phyloP scores from a whole-genome alignment of 2,329 filamentous ascomycete genomes.

The Fusarium coicis region DNA sequence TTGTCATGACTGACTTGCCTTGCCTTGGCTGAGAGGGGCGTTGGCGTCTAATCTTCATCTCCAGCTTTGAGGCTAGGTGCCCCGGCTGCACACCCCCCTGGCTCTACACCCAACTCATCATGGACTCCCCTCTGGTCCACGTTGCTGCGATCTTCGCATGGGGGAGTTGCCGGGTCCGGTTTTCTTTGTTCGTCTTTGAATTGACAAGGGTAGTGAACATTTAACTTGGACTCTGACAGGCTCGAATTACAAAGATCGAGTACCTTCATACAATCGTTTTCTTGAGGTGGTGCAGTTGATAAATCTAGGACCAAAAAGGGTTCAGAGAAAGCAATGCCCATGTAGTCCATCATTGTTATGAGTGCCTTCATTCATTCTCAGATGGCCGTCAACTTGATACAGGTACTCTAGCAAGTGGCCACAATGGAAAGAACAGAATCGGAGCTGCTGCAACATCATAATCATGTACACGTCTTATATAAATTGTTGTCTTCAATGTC shows the following conservation, averaged over 20 bases:
- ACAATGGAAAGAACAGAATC: background rate
- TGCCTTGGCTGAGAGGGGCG: constrained; percentile 29
- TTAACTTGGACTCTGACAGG: constrained; percentile 7
- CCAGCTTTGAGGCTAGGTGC: constrained; percentile 23
- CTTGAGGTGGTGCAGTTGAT: background rate
- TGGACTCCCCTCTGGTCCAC: constrained; percentile 32
- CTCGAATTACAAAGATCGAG: background rate
- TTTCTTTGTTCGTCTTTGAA: constrained; percentile 29
- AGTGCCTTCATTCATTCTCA: background rate
- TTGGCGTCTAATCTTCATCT: constrained; percentile 36
- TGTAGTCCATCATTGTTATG: background rate
- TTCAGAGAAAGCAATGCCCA: background rate
- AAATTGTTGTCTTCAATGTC: background rate
- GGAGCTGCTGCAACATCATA: background rate
- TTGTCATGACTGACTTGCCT: constrained; percentile 18
- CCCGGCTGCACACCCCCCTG: constrained; percentile 26
- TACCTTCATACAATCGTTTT: background rate
- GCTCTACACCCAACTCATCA: constrained; percentile 32
- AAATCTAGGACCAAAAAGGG: background rate
- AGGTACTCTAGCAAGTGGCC: constrained; percentile 6
- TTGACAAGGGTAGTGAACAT: constrained; percentile 20
- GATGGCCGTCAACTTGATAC: background rate
- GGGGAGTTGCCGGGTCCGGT: constrained; percentile 41
- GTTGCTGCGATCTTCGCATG: constrained; percentile 45
- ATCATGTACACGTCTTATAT: background rate